phyloP scores from a whole-genome alignment of 495 filamentous ascomycete species.

The Penicillium diatomitis region DNA sequence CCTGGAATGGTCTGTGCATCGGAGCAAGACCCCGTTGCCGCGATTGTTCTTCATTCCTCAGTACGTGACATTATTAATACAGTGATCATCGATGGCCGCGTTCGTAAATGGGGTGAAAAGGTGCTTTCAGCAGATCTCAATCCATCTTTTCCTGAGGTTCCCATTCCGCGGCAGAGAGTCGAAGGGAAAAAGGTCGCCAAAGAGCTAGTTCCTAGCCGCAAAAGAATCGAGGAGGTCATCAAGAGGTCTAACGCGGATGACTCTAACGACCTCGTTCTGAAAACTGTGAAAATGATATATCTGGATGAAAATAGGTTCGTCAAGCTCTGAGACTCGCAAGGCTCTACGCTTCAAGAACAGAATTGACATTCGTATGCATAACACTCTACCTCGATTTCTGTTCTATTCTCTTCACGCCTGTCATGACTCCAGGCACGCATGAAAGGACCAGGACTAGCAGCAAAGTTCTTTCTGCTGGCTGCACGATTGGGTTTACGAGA shows the following conservation, averaged over 20 bases:
- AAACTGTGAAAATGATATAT: conserved; percentile 9
- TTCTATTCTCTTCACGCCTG: too few relatives aligned
- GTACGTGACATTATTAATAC: conserved; percentile 38
- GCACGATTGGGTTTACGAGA: too few relatives aligned
- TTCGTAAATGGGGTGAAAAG: conserved; percentile 29
- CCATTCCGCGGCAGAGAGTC: conserved; percentile 10
- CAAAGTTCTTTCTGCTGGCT: too few relatives aligned
- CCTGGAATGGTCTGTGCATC: conserved; percentile 36
- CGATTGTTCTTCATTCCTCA: conserved; percentile 36
- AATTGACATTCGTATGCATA: too few relatives aligned
- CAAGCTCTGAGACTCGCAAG: neutral
- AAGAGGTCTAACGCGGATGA: conserved; percentile 12
- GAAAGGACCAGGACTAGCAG: too few relatives aligned
- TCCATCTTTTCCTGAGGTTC: conserved; percentile 6
- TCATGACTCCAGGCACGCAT: too few relatives aligned
- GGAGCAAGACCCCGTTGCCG: conserved; percentile 34
- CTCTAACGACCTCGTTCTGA: conserved; percentile 4
- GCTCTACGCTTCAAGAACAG: too few relatives aligned
- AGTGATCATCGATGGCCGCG: conserved; percentile 37
- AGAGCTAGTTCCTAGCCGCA: conserved; percentile 15
- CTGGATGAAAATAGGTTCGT: conserved; percentile 4
- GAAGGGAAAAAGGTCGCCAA: conserved; percentile 18
- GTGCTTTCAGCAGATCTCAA: conserved; percentile 16
- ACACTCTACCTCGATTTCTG: too few relatives aligned
- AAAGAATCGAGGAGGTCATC: conserved; percentile 7